Percentiles rank a stretch among this genome's conserved stretches.
Evolutionary conservation across 805 yeast species (phyloP).

Genomic region (Komagataella ulmi): DNA sequence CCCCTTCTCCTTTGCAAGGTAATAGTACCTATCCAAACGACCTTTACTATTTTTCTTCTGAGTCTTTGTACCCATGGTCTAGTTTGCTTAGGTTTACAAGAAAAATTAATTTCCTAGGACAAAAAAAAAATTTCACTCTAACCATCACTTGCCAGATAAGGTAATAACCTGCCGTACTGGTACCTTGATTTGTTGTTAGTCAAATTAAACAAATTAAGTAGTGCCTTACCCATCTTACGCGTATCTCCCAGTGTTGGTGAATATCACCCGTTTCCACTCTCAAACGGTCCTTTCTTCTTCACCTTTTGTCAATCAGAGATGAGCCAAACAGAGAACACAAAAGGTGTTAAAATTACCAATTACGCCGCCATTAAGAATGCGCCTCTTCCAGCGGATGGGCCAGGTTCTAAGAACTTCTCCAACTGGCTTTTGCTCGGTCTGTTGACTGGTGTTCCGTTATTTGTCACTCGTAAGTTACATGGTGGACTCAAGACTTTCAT

Average conservation of each 20-base stretch:
- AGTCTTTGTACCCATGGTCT: slow-evolving; percentile 60
- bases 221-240: neutral
- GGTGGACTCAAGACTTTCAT: slow-evolving; percentile 58
- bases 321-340: neutral
- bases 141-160: neutral
- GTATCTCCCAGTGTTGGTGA: neutral
- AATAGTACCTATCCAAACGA: slow-evolving; percentile 96
- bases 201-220: neutral
- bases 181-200: neutral
- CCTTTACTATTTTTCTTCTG: slow-evolving; percentile 96
- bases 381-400: slow-evolving; percentile 85
- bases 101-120: too few species aligned
- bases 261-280: neutral
- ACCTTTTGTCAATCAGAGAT: neutral
- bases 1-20: slow-evolving; percentile 94
- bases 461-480: slow-evolving; percentile 50
- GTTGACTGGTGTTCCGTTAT: slow-evolving; percentile 45
- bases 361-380: slow-evolving; percentile 75
- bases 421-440: slow-evolving; percentile 39
- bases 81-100: neutral
- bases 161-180: neutral
- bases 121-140: neutral
- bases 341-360: neutral
- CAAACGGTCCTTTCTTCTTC: neutral
- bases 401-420: slow-evolving; percentile 67